Evolutionary conservation across 176 grass and related monocot genomes (phyloP), one percentile per base, ranked within the genome.

Genomic region (Chloris gayana): DNA sequence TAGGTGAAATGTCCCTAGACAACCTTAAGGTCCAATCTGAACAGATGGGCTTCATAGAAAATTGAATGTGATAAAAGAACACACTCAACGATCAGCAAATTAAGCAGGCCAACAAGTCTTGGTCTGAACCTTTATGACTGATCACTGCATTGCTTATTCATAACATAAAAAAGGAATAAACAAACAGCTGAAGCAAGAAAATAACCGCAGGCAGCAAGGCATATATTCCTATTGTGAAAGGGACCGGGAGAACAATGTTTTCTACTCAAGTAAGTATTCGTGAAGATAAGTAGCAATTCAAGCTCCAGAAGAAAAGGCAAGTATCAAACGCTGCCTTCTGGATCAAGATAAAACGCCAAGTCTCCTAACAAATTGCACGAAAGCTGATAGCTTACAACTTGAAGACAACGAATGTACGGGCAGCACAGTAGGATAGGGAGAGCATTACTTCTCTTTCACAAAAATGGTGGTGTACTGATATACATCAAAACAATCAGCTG

Each of bases 261-360:
- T 41, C 53, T 9, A 24, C 67, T 51, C 51, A 51, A 59, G 70
- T 69, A 25, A 5, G 9, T 57, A 76, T 65, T 75, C 22, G 25
- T 46, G 27, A 57, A 64, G 63, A 81, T 54, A 69, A 27, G 14
- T 74, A 54, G 57, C 24, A 80, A 56, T 50, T 75, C 63, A 29
- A 24, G 53, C 34, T 70, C 70, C 17, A 14, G 44, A 80, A 80
- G 70, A 24, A 84, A 80, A 42, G 57, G 21, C 33, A 69, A 62
- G 75, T 44, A 60, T 70, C 53, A 75, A 46, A 85, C 65, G 66
- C 65, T 81, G 22, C 37, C 82, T 89, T 89, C 45, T 34, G 8
- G 12, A 64, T 81, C 72, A 81, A 85, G 82, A 72, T 72, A 84
- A 84, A 79, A 62, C 14, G 41, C 75, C 30, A 60, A 74, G 51